These are phyloP conservation scores for Albugo laibachii DNA, from an alignment of 352 stramenopile genomes.

Conservation along the genomic window DNA sequence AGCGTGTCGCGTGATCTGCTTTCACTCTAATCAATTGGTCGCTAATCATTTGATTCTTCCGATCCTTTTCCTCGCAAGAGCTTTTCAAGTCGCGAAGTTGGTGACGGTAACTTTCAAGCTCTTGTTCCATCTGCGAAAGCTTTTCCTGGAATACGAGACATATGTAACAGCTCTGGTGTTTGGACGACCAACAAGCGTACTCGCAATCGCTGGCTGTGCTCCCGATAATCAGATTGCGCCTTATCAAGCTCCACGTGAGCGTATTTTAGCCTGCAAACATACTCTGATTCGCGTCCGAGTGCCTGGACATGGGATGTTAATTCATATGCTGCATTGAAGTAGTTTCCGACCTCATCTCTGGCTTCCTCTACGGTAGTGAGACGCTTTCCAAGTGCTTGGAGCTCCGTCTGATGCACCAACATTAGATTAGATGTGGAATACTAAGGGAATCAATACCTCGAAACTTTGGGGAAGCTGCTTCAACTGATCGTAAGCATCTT, in stretches of 20 bases:
- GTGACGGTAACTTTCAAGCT: neutral
- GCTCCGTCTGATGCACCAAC: neutral
- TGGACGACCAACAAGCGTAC: neutral
- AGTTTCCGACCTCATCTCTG: too few relatives aligned
- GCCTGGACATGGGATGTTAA: neutral
- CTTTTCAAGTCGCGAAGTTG: neutral
- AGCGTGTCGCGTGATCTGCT: neutral
- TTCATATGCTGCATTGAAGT: too few relatives aligned
- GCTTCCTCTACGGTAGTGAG: conserved; percentile 5
- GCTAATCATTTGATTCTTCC: neutral
- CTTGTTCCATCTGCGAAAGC: neutral
- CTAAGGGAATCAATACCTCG: too few relatives aligned
- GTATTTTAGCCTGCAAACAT: neutral
- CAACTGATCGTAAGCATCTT: conserved; percentile 6
- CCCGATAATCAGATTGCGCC: neutral
- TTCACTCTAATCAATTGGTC: neutral
- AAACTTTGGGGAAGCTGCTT: too few relatives aligned
- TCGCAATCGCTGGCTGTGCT: too few relatives aligned
- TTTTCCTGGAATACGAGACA: neutral
- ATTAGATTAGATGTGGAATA: too few relatives aligned
- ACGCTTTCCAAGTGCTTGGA: conserved; percentile 7
- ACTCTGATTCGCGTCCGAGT: neutral
- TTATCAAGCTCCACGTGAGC: neutral
- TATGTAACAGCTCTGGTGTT: neutral
- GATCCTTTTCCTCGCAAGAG: neutral